Percentiles rank a stretch among this genome's conserved stretches.
These are phyloP conservation scores for Hysterangium stoloniferum DNA, from an alignment of 768 basidiomycete species.

Conservation along the genomic window DNA sequence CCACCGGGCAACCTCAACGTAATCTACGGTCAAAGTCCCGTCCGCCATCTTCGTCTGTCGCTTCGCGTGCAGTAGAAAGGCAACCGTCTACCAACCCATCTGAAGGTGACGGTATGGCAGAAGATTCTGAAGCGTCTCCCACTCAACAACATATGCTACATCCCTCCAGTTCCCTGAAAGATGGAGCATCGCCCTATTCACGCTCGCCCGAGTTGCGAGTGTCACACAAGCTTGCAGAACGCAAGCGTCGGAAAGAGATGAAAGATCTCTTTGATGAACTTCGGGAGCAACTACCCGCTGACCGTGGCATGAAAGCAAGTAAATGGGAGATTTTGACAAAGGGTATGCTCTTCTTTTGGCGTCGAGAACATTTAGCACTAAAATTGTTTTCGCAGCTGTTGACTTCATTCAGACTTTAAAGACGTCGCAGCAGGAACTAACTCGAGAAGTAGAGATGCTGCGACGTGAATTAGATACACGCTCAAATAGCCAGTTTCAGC, in stretches of 20 bases:
- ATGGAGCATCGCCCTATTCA: slow-evolving; percentile 68
- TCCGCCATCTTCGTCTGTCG: slow-evolving; percentile 55
- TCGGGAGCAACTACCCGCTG: slow-evolving; percentile 84
- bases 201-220: slow-evolving; percentile 91
- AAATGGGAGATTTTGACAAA: slow-evolving; percentile 99
- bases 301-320: slow-evolving; percentile 91
- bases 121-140: slow-evolving; percentile 3
- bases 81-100: slow-evolving; percentile 27
- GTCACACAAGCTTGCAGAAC: slow-evolving; percentile 94
- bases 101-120: slow-evolving; percentile 4
- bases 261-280: slow-evolving; percentile 97
- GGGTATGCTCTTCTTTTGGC: slow-evolving; percentile 43
- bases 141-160: slow-evolving; percentile 2
- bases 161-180: background rate
- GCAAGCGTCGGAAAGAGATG: slow-evolving; percentile 98
- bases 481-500: slow-evolving; percentile 1
- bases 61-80: background rate
- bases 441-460: slow-evolving; percentile 69
- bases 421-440: slow-evolving; percentile 67
- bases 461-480: slow-evolving; percentile 58
- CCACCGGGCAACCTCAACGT: slow-evolving; percentile 31
- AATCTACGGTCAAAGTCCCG: slow-evolving; percentile 60
- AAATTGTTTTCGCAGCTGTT: slow-evolving; percentile 43
- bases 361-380: background rate
- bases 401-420: slow-evolving; percentile 82